Conservation (phyloP, 139 green algal genomes). For the Pycnococcus provasolii region DNA sequence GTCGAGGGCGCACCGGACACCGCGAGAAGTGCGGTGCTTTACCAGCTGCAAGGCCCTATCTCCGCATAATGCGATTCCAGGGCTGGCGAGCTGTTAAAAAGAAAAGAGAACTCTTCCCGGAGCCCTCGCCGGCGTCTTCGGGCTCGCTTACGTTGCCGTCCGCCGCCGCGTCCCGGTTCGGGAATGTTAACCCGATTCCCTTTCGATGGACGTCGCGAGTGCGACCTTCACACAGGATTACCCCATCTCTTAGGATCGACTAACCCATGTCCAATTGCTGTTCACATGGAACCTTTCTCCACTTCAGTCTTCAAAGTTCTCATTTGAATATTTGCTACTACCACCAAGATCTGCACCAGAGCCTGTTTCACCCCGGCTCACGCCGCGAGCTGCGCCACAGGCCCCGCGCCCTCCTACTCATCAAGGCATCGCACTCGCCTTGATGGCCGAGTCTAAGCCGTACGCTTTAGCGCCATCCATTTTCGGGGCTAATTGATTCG, state of each 20-base stretch:
- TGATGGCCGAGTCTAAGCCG: constrained; percentile 75
- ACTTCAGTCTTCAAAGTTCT: constrained; percentile 87
- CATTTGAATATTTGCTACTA: constrained; percentile 92
- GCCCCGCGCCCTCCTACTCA: constrained; percentile 83
- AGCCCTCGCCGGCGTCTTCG: constrained; percentile 65
- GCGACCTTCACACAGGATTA: constrained; percentile 73
- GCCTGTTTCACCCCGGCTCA: constrained; percentile 71
- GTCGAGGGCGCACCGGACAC: constrained; percentile 73
- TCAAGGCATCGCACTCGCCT: constrained; percentile 66
- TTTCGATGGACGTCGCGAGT: constrained; percentile 70
- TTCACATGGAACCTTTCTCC: constrained; percentile 90
- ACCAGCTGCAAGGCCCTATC: constrained; percentile 72
- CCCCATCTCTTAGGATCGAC: constrained; percentile 84
- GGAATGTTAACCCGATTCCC: constrained; percentile 88
- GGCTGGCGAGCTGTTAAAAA: constrained; percentile 78
- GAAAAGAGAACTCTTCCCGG: constrained; percentile 91
- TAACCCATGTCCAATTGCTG: constrained; percentile 90
- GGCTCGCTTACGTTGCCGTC: constrained; percentile 73
- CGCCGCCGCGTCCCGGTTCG: constrained; percentile 70
- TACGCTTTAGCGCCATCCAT: constrained; percentile 89
- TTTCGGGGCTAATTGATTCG: constrained; percentile 94
- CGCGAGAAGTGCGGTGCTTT: constrained; percentile 70
- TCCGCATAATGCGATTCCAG: constrained; percentile 78
- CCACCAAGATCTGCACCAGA: constrained; percentile 87
- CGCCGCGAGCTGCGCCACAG: constrained; percentile 64